Base-by-base conservation (phyloP, 2,329 filamentous ascomycete species). In the Coleophoma cylindrospora region DNA sequence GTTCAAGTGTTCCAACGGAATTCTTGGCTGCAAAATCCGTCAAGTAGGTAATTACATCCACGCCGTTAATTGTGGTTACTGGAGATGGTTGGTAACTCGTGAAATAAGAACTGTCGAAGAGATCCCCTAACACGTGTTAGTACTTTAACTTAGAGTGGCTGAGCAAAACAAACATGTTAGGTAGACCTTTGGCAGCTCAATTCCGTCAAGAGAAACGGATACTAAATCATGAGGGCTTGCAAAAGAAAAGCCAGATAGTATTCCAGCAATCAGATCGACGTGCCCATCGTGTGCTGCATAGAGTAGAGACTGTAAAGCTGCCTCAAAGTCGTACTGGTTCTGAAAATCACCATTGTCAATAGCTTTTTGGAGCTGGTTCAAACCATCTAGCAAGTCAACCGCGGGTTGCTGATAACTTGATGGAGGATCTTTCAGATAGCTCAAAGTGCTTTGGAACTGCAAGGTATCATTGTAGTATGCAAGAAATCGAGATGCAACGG, bases 281-380 rank as follows among this genome's bases (percentile, higher is more conserved):
- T 89, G 84, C 0, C 79, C 80, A 59, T 89, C 84, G 56, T 86
- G 81, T 1, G 80, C 76, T 2, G 70, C 40, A 36, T 54, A 56
- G 65, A 47, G 70, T 67, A 48, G 80, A 66, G 15, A 77, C 64
- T 76, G 74, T 3, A 88, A 68, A 12, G 77, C 75, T 7, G 68
- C 57, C 55, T 81, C 76, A 55, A 82, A 80, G 10, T 79, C 73
- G 60, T 75, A 80, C 55, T 83, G 75, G 60, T 71, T 76, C 3
- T 64, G 59, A 55, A 74, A 82, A 3, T 62, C 61, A 2, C 70
- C 70, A 7, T 61, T 62, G 7, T 60, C 53, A 13, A 72, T 70
- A 2, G 69, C 73, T 12, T 60, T 50, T 43, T 68, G 64, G 46
- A 82, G 74, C 6, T 61, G 56, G 43, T 72, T 66, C 1, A 81